Conservation (phyloP, 352 stramenopile genomes). For the Phytophthora hybrid region DNA sequence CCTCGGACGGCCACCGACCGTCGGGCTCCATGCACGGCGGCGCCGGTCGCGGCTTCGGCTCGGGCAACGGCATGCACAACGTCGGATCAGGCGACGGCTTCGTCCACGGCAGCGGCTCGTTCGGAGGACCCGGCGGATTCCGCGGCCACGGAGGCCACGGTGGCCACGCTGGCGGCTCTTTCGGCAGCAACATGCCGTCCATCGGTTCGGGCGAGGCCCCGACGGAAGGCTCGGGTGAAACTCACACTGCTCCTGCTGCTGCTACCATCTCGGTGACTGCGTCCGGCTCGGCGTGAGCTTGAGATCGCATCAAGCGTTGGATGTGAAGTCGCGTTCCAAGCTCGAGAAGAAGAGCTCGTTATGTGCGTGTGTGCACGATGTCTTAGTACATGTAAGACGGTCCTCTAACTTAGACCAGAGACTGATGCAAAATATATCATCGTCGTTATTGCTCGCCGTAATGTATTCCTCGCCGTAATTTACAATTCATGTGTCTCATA, state of each 20-base stretch:
- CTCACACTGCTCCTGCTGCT: slow-evolving; percentile 9
- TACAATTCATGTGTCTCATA: no score
- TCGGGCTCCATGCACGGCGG: slow-evolving; percentile 21
- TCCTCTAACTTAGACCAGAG: no score
- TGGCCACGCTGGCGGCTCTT: not conserved
- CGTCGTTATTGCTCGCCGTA: no score
- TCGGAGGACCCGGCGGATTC: slow-evolving; percentile 10
- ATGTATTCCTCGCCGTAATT: no score
- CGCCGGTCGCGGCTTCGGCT: slow-evolving; percentile 12
- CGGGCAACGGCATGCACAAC: slow-evolving; percentile 31
- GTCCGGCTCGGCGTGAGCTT: not conserved
- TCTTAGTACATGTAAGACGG: no score
- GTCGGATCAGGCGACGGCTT: slow-evolving; percentile 28
- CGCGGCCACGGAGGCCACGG: slow-evolving; percentile 1
- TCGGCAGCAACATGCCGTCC: slow-evolving; percentile 6
- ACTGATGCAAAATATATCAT: no score
- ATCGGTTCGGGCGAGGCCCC: slow-evolving; percentile 29
- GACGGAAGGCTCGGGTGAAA: slow-evolving; percentile 8
- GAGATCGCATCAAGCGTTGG: not conserved
- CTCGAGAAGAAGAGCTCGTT: not conserved
- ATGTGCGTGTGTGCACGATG: no score
- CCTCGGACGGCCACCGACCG: slow-evolving; percentile 12
- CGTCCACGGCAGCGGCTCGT: slow-evolving; percentile 16
- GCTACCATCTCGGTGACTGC: slow-evolving; percentile 10
- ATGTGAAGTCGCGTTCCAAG: no score